These are phyloP conservation scores for Diaporthe ampelina DNA, from an alignment of 2,329 filamentous ascomycete species.

Conservation along the genomic window DNA sequence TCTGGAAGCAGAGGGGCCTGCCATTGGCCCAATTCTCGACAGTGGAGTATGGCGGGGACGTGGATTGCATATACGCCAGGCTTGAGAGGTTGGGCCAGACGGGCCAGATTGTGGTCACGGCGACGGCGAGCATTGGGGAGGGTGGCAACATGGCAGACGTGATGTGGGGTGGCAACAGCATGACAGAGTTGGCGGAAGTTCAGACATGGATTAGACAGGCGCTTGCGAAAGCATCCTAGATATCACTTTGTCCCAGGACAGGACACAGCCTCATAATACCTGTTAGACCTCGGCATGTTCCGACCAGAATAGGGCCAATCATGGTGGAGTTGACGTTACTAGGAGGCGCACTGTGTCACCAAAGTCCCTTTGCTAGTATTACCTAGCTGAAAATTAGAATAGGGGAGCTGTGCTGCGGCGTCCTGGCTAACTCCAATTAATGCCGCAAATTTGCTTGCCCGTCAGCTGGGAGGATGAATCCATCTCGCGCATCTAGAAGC, in stretches of 20 bases:
- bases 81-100: constrained; percentile 39
- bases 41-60: constrained; percentile 42
- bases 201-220: constrained; percentile 37
- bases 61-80: constrained; percentile 43
- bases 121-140: constrained; percentile 43
- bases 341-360: neutral
- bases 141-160: constrained; percentile 45
- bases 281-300: constrained; percentile 1
- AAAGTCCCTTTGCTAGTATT: neutral
- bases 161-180: constrained; percentile 44
- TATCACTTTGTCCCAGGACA: neutral
- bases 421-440: neutral
- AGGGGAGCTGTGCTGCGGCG: neutral
- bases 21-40: constrained; percentile 44
- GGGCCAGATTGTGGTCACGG: constrained; percentile 44
- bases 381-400: too few relatives aligned
- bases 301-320: neutral
- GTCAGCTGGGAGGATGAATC: neutral
- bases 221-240: constrained; percentile 36
- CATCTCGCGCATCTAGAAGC: neutral
- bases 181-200: constrained; percentile 39
- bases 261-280: neutral
- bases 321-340: neutral
- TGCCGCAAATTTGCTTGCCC: neutral
- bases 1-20: constrained; percentile 43